Base-by-base conservation (phyloP, 164 flowering plant species). In the Stephania yunnanensis region DNA sequence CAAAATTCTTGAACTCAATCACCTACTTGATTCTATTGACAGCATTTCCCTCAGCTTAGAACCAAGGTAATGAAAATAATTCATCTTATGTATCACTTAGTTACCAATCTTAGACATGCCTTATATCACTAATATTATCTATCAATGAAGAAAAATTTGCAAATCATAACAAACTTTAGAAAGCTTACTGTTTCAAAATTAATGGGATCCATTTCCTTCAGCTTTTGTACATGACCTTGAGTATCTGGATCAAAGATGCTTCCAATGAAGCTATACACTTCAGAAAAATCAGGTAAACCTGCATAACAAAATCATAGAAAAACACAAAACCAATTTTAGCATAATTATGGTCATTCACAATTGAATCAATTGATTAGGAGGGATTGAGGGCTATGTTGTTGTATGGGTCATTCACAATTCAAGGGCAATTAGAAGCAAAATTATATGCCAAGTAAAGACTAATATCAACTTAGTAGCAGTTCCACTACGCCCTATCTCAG, bases 151-250 rank as follows among this genome's bases (percentile, higher is more conserved):
- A 11, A 44, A 5, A 20, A 46, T 15, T 15, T 72, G 22, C 31
- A 65, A 25, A 55, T 45, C 6, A 22, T 22, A 20, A 11, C 5
- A 76, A 69, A 1, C 45, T 73, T 17, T 55, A 46, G 44, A 45
- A 17, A 71, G 82, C 97, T 90, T 80, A 93, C 98, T 3, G 97
- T 92, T 83, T 93, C 97, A 81, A 89, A 90, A 80, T 90, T 89
- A 30, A 95, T 89, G 15, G 97, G 97, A 85, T 93, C 97, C 98
- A 95, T 95, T 80, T 91, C 95, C 84, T 92, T 90, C 44, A 95
- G 92, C 82, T 92, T 92, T 83, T 89, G 87, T 75, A 87, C 82
- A 83, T 91, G 97, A 73, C 89, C 95, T 67, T 83, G 75, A 64
- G 87, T 81, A 31, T 87, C 88, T 55, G 97, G 97, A 86, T 95